Base-by-base conservation (phyloP, 2,329 filamentous ascomycete species). In the Boeremia lycopersici region DNA sequence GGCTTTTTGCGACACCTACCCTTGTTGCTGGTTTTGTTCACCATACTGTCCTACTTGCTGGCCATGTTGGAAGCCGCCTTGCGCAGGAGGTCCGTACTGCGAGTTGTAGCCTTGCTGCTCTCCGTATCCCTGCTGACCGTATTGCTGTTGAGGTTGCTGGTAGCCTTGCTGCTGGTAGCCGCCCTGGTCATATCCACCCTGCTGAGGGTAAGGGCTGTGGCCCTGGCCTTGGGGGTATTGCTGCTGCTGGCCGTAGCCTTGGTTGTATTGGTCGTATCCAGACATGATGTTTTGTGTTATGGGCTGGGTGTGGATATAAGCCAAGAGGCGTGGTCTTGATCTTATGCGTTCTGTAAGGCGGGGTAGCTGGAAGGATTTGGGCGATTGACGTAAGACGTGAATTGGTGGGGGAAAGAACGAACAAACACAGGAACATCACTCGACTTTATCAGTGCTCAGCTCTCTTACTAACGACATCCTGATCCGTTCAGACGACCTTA, bases 41-140 rank as follows among this genome's bases (percentile, higher is more conserved):
- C 63, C 64, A 47, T 76, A 73, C 1, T 65, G 66, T 25, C 64
- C 63, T 50, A 62, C 60, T 42, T 69, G 63, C 52, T 55, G 51
- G 23, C 79, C 77, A 60, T 78, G 79, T 63, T 82, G 78, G 65
- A 80, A 81, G n/a, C 79, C 80, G 36, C 78, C 77, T 19, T 78
- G 70, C 28, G 71, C 71, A 28, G 81, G 80, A 13, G 81, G 78
- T 31, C 79, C 79, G 56, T 80, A 82, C 43, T 69, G 67, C 25
- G 67, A 62, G 55, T 71, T 65, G 44, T 63, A 62, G 25, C 56
- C 56, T 53, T 73, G 67, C 50, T 72, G 66, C 7, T 63, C 74
- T 48, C 68, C 70, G 54, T 78, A 74, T 48, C 71, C 67, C 42
- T 70, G 64, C 28, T 68, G 59, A 25, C 60, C 65, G 45, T 68